phyloP scores from a whole-genome alignment of 441 rosid genomes.

The Populus trichocarpa region DNA sequence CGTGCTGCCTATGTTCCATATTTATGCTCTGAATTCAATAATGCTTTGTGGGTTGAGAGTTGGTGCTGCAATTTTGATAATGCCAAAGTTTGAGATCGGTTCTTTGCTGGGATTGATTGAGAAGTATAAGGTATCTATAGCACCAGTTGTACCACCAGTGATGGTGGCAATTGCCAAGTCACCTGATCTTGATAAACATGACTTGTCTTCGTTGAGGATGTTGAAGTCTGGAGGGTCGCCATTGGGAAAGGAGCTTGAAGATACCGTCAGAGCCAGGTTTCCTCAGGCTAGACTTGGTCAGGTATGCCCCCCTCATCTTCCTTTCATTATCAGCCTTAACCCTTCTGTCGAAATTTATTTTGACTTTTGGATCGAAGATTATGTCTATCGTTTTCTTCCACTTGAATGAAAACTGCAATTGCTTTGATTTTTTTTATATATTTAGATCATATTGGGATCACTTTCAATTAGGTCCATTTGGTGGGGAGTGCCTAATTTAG shows the following conservation, averaged over 20 bases:
- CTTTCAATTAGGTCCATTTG: not conserved
- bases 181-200: conserved; percentile 38
- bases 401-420: too few relatives aligned
- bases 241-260: conserved; percentile 67
- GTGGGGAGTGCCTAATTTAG: not conserved
- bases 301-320: conserved; percentile 23
- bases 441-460: not conserved
- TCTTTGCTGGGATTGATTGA: conserved; percentile 43
- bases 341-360: too few relatives aligned
- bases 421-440: too few relatives aligned
- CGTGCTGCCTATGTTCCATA: conserved; percentile 58
- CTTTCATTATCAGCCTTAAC: not conserved
- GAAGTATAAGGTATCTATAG: conserved; percentile 47
- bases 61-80: conserved; percentile 60
- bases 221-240: conserved; percentile 65
- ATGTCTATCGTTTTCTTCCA: not conserved
- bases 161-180: conserved; percentile 46
- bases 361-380: not conserved
- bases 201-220: conserved; percentile 49
- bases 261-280: conserved; percentile 46
- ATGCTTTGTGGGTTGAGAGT: conserved; percentile 56
- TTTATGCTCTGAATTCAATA: conserved; percentile 49
- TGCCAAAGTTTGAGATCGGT: conserved; percentile 58
- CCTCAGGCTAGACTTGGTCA: conserved; percentile 66
- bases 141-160: conserved; percentile 64